These are phyloP conservation scores for Suillus ampliporus DNA, from an alignment of 768 basidiomycete genomes.

Conservation along the genomic window DNA sequence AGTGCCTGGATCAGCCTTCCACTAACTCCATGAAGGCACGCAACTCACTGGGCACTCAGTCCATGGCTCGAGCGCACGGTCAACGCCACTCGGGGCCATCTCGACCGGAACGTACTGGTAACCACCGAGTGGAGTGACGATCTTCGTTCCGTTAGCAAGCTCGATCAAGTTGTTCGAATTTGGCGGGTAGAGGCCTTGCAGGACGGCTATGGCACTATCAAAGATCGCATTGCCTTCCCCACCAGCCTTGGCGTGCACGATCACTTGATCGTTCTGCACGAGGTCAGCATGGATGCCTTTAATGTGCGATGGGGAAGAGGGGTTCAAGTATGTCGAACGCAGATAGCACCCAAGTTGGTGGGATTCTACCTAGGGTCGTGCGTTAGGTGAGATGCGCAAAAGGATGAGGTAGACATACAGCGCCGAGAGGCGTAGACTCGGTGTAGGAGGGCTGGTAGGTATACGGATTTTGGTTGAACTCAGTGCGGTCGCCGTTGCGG, in stretches of 20 bases:
- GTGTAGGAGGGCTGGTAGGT: slow-evolving; percentile 67
- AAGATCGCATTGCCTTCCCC: slow-evolving; percentile 83
- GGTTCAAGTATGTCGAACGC: slow-evolving; percentile 69
- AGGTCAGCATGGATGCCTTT: slow-evolving; percentile 67
- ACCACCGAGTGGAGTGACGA: slow-evolving; percentile 78
- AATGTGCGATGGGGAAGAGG: slow-evolving; percentile 70
- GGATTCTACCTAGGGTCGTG: slow-evolving; percentile 59
- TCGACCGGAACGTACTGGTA: slow-evolving; percentile 91
- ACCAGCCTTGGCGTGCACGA: slow-evolving; percentile 80
- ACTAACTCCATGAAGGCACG: slow-evolving; percentile 13
- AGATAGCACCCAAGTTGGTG: slow-evolving; percentile 65
- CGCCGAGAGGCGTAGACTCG: slow-evolving; percentile 79
- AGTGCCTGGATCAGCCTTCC: slow-evolving; percentile 35
- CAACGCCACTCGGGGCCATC: slow-evolving; percentile 48
- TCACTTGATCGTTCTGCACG: slow-evolving; percentile 71
- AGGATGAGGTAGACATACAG: slow-evolving; percentile 47
- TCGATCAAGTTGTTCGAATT: slow-evolving; percentile 67
- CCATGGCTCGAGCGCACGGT: slow-evolving; percentile 84
- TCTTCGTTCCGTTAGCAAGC: slow-evolving; percentile 76
- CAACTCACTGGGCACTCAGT: slow-evolving; percentile 57
- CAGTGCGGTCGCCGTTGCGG: slow-evolving; percentile 75
- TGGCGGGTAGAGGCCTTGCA: slow-evolving; percentile 87
- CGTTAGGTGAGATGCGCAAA: slow-evolving; percentile 14
- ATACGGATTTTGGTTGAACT: slow-evolving; percentile 73
- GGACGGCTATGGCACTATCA: slow-evolving; percentile 80